Percentiles rank a stretch among this genome's conserved stretches.
phyloP scores from a whole-genome alignment of 2,329 filamentous ascomycete species.

The Alternaria ventricosa region DNA sequence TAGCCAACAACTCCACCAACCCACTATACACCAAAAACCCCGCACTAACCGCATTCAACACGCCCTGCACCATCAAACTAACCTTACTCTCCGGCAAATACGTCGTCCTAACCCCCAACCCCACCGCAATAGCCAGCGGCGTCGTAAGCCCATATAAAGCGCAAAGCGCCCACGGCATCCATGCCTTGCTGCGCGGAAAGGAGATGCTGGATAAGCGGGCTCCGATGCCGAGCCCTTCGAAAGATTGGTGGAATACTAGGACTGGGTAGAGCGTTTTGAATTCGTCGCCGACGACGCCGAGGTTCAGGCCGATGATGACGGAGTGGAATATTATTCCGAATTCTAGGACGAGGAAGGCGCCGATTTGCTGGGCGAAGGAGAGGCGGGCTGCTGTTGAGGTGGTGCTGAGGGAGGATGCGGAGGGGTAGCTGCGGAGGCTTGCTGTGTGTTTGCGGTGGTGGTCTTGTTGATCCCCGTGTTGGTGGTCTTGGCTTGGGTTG shows the following conservation, averaged over 20 bases:
- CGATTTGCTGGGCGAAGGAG: conserved; percentile 2
- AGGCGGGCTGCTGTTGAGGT: not conserved
- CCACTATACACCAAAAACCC: conserved; percentile 5
- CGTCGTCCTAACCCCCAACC: not conserved
- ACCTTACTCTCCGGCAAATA: conserved; percentile 2
- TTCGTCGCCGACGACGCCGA: conserved; percentile 2
- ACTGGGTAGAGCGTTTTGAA: conserved; percentile 5
- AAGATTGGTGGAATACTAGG: conserved; percentile 5
- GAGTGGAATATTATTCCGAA: conserved; percentile 8
- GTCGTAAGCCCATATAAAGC: conserved; percentile 2
- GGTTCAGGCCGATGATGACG: conserved; percentile 7
- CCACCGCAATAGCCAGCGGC: conserved; percentile 1
- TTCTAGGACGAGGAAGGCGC: conserved; percentile 7
- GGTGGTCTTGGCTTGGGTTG: not conserved
- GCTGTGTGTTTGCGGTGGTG: not conserved
- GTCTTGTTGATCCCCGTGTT: not conserved
- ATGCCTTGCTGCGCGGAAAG: not conserved
- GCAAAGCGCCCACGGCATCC: conserved; percentile 9
- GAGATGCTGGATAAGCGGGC: conserved; percentile 2
- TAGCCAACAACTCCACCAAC: conserved; percentile 4
- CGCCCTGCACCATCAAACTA: conserved; percentile 1
- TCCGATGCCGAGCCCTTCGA: conserved; percentile 3
- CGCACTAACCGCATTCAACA: conserved; percentile 8
- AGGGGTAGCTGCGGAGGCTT: not conserved
- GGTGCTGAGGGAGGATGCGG: not conserved